A percentile compares a stretch with the other conserved stretches of the same genome.
These are phyloP conservation scores for Aspergillus fumigatus DNA, from an alignment of 2,329 filamentous ascomycete species.

Conservation along the genomic window DNA sequence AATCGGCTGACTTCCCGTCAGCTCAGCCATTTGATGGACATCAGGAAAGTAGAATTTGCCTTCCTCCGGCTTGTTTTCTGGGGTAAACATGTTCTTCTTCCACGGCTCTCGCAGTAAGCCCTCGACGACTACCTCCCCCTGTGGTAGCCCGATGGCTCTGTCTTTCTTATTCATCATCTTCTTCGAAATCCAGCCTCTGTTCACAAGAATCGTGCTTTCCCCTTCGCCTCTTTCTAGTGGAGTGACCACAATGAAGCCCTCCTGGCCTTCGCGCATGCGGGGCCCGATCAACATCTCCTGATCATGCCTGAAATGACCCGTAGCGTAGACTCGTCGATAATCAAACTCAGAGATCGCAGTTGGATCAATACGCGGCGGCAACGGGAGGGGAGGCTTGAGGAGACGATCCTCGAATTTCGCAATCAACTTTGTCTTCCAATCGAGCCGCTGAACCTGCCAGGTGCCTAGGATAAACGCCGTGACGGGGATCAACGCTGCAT, in stretches of 20 bases:
- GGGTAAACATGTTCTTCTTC: constrained; percentile 98
- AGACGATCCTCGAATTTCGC: constrained; percentile 90
- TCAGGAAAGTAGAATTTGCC: constrained; percentile 94
- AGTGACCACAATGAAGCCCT: constrained; percentile 88
- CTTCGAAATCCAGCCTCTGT: constrained; percentile 87
- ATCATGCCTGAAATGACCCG: constrained; percentile 74
- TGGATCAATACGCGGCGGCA: constrained; percentile 79
- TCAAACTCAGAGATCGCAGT: constrained; percentile 84
- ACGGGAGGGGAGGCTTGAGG: constrained; percentile 74
- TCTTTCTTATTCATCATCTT: constrained; percentile 61
- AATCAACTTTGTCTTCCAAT: constrained; percentile 90
- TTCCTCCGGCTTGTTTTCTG: constrained; percentile 76
- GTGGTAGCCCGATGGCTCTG: constrained; percentile 61
- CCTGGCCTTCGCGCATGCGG: constrained; percentile 78
- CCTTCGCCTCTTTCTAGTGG: constrained; percentile 68
- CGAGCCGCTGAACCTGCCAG: constrained; percentile 90
- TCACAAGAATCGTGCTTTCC: constrained; percentile 72
- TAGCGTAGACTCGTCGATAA: constrained; percentile 75
- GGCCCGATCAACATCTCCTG: constrained; percentile 96
- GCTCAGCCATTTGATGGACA: constrained; percentile 80
- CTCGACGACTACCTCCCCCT: constrained; percentile 70
- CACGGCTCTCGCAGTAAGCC: constrained; percentile 83
- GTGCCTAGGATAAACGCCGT: constrained; percentile 87
- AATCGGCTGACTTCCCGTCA: constrained; percentile 78
- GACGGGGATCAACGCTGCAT: constrained; percentile 71